Base-by-base conservation (phyloP, 2,329 filamentous ascomycete genomes). In the Trichophyton benhamiae region DNA sequence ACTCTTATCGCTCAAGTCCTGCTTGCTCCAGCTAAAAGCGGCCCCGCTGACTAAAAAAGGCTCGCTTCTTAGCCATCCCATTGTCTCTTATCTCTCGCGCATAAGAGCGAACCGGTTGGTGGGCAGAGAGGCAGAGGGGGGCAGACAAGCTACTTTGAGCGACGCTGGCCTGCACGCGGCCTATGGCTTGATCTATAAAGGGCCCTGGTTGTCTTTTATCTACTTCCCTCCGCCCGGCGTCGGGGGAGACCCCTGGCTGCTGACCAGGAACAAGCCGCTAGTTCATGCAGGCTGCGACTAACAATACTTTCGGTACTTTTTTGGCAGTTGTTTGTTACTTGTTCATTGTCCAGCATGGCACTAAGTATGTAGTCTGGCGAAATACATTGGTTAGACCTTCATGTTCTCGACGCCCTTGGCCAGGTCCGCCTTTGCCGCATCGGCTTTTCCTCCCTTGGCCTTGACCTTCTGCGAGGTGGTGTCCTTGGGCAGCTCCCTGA, bases 401-500 rank as follows among this genome's bases (percentile, higher is more conserved):
- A 78, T 68, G 57, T 69, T 67, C 65, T 77, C 68, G 66, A 78
- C 69, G 65, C 74, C 74, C 62, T 76, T 72, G 8, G 73, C 67
- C 7, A 74, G 70, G 53, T 71, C 73, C 25, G 72, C 70, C 11
- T 72, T 63, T 55, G 22, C 49, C 38, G 67, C 67, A 53, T 67
- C 63, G 53, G 69, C 74, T 7, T 63, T 60, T 36, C 68, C 68
- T 44, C 67, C 66, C 67, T 77, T 77, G 25, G 66, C 66, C 68
- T 80, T 82, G 33, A 74, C 72, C 74, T 85, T 86, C 66, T 79
- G 75, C 46, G 82, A 85, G 44, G 83, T 87, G 9, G 82, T 80
- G 67, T 91, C 85, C 75, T 92, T 91, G 9, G 88, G 85, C 42
- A 92, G 79, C 67, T 96, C 92, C 77, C 91, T 94, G 60, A 85